Conservation (phyloP, 768 basidiomycete genomes). For the Pholiota conissans region DNA sequence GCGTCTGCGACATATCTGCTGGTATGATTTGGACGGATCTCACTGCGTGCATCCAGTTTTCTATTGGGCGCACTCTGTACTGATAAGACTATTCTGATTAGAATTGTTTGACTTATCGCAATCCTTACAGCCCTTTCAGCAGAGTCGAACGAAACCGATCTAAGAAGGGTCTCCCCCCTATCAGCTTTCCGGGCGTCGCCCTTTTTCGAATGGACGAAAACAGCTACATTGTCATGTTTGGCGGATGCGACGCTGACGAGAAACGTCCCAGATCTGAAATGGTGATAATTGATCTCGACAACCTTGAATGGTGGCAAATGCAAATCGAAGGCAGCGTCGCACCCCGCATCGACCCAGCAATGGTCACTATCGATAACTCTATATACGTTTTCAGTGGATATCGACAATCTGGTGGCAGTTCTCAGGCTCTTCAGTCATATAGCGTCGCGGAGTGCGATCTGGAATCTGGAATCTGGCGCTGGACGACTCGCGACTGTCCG, state of each 20-base stretch:
- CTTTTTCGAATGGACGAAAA: conserved; percentile 16
- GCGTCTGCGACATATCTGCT: background rate
- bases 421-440: conserved; percentile 14
- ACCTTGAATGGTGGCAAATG: conserved; percentile 24
- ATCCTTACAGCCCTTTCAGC: too few species aligned
- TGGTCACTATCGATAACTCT: conserved; percentile 19
- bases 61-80: too few species aligned
- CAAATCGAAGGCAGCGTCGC: conserved; percentile 13
- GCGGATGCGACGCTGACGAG: conserved; percentile 18
- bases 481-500: conserved; percentile 17
- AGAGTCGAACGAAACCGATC: background rate
- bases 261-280: conserved; percentile 7
- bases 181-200: conserved; percentile 14
- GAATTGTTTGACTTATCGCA: too few species aligned
- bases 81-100: too few species aligned
- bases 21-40: background rate
- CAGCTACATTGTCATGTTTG: conserved; percentile 27
- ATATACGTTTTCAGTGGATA: conserved; percentile 29
- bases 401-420: conserved; percentile 5
- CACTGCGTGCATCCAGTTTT: background rate
- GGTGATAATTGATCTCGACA: conserved; percentile 22
- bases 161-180: background rate
- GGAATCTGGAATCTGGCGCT: conserved; percentile 16
- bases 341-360: conserved; percentile 20
- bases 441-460: conserved; percentile 17